phyloP scores from a whole-genome alignment of 2,329 filamentous ascomycete genomes.

The Sporothrix brasiliensis region DNA sequence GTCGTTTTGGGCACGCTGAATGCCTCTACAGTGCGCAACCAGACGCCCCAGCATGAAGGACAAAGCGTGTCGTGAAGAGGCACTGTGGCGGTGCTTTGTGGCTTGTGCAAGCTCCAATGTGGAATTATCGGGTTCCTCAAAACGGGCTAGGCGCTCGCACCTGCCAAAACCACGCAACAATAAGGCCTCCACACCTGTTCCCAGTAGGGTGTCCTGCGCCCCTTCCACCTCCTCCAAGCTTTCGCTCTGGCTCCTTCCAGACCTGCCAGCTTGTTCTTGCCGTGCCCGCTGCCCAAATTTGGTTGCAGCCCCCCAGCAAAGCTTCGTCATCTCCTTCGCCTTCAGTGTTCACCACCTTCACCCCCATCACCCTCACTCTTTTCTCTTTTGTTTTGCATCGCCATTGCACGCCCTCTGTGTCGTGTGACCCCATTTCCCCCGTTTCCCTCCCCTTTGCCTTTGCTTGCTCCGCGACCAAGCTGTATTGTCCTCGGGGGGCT shows the following conservation, averaged over 20 bases:
- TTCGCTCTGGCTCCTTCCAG: conserved; percentile 1
- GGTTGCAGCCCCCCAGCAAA: conserved; percentile 22
- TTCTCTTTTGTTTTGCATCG: conserved; percentile 20
- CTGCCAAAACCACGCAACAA: conserved; percentile 12
- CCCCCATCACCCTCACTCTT: conserved; percentile 25
- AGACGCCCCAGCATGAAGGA: too few species aligned
- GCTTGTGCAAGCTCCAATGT: conserved; percentile 8
- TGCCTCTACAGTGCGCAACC: neutral
- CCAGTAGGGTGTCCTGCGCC: conserved; percentile 19
- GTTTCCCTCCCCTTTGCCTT: neutral
- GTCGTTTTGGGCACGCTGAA: neutral
- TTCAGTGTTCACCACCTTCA: conserved; percentile 5
- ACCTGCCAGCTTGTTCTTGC: neutral
- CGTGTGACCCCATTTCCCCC: conserved; percentile 10
- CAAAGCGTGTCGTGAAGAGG: neutral
- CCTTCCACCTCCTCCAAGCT: conserved; percentile 21
- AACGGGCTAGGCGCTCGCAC: neutral
- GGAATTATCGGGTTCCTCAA: conserved; percentile 14
- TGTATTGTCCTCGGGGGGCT: conserved; percentile 16
- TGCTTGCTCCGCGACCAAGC: conserved; percentile 21
- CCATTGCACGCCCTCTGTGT: conserved; percentile 21
- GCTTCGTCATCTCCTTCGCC: conserved; percentile 35
- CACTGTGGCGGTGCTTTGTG: conserved; percentile 15
- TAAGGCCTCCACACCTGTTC: neutral
- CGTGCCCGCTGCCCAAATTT: conserved; percentile 24